phyloP scores from a whole-genome alignment of 495 filamentous ascomycete genomes.

The Cercophora samala region DNA sequence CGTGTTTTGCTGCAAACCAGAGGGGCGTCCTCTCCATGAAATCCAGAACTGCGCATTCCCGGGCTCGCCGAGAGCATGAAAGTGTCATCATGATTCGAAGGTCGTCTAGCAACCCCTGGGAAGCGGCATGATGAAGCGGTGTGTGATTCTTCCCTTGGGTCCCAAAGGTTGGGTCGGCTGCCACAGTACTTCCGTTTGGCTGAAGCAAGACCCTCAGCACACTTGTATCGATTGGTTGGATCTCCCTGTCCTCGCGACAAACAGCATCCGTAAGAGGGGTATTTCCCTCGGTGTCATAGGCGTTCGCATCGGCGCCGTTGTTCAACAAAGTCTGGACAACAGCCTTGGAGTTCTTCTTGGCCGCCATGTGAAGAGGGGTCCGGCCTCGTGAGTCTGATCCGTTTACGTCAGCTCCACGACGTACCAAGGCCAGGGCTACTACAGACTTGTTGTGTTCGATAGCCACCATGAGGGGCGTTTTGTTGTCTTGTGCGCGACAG shows the following conservation, averaged over 20 bases:
- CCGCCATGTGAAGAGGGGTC: constrained; percentile 17
- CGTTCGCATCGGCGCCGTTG: constrained; percentile 13
- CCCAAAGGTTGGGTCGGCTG: constrained; percentile 1
- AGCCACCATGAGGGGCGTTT: constrained; percentile 14
- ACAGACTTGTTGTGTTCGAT: constrained; percentile 7
- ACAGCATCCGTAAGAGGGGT: constrained; percentile 19
- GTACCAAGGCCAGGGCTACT: constrained; percentile 9
- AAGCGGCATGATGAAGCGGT: constrained; percentile 15
- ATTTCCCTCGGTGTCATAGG: not conserved
- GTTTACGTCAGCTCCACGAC: constrained; percentile 11
- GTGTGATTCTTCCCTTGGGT: not conserved
- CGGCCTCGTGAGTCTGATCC: not conserved
- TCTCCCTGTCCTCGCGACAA: constrained; percentile 13
- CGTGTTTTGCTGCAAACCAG: constrained; percentile 11
- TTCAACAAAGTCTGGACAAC: constrained; percentile 16
- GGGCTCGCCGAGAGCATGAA: not conserved
- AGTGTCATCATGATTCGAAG: constrained; percentile 5
- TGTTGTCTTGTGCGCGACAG: not conserved
- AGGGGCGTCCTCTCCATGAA: constrained; percentile 8
- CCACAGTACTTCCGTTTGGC: not conserved
- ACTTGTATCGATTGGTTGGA: constrained; percentile 11
- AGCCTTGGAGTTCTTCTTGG: constrained; percentile 4
- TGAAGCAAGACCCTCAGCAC: constrained; percentile 11
- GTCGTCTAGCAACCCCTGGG: constrained; percentile 8
- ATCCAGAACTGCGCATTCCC: not conserved